Evolutionary conservation across 1,139 yeast species (phyloP).

Genomic region (Eremothecium sinecaudum): DNA sequence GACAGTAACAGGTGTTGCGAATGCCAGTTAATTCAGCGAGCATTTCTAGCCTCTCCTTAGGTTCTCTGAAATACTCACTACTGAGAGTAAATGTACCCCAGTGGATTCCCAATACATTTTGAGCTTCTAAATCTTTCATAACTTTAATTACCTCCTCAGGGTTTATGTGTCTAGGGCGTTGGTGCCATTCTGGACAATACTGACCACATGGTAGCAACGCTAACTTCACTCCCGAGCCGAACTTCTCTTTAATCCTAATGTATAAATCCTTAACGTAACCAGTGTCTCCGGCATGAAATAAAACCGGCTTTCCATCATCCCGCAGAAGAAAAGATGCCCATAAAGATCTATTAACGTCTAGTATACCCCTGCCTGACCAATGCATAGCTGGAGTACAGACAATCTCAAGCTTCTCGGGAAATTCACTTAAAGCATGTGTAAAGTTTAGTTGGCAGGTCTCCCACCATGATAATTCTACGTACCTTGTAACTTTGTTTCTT

Average conservation of each 20-base stretch:
- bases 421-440: constrained; percentile 15
- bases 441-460: constrained; percentile 43
- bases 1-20: constrained; percentile 38
- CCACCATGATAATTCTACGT: constrained; percentile 90
- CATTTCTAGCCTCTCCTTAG: constrained; percentile 43
- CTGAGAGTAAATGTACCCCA: constrained; percentile 93
- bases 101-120: constrained; percentile 74
- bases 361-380: constrained; percentile 79
- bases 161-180: constrained; percentile 76
- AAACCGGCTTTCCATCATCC: constrained; percentile 55
- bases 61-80: constrained; percentile 81
- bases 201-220: constrained; percentile 90
- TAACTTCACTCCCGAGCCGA: constrained; percentile 54
- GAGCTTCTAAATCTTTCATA: constrained; percentile 51
- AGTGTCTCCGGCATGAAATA: constrained; percentile 92
- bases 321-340: constrained; percentile 82
- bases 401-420: constrained; percentile 38
- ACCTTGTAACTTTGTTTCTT: constrained; percentile 38
- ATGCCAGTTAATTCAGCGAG: constrained; percentile 32
- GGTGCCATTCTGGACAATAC: constrained; percentile 92
- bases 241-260: constrained; percentile 48
- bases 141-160: constrained; percentile 70
- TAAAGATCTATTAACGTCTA: constrained; percentile 69
- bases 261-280: constrained; percentile 75
- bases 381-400: constrained; percentile 96